These are phyloP conservation scores for Epichloe typhina DNA, from an alignment of 2,329 filamentous ascomycete species.

Conservation along the genomic window DNA sequence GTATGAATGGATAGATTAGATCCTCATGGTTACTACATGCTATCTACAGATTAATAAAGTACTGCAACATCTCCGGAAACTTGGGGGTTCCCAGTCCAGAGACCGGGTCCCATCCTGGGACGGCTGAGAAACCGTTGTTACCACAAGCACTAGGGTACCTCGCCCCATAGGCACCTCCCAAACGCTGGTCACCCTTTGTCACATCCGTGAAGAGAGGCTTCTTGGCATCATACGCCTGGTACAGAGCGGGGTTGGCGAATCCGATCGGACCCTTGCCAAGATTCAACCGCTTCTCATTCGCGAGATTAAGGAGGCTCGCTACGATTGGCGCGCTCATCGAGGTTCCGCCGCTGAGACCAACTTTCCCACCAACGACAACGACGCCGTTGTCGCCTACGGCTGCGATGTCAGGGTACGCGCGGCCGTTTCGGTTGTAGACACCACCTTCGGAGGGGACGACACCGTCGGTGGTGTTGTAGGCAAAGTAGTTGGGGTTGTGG, in stretches of 20 bases:
- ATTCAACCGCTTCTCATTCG: conserved; percentile 18
- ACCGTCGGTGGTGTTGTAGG: conserved; percentile 9
- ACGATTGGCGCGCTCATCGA: conserved; percentile 25
- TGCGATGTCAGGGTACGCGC: conserved; percentile 35
- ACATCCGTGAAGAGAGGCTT: conserved; percentile 9
- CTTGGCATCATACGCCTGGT: conserved; percentile 7
- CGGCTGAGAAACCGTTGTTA: conserved; percentile 10
- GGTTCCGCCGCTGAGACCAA: conserved; percentile 34
- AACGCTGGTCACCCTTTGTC: conserved; percentile 8
- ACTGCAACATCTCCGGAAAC: conserved; percentile 23
- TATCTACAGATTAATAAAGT: conserved; percentile 18
- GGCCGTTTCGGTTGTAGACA: conserved; percentile 32
- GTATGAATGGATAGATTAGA: too few species aligned
- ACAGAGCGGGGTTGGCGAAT: conserved; percentile 22
- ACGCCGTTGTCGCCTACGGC: conserved; percentile 31
- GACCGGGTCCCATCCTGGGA: conserved; percentile 10
- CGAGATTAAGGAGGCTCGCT: conserved; percentile 20
- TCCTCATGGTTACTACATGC: too few species aligned
- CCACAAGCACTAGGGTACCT: conserved; percentile 7
- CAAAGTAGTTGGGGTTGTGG: conserved; percentile 7
- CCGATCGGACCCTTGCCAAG: conserved; percentile 17
- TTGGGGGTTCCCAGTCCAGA: conserved; percentile 10
- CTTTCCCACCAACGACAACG: conserved; percentile 28
- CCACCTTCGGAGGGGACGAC: conserved; percentile 7
- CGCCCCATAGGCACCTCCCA: conserved; percentile 6